A percentile compares a stretch with the other conserved stretches of the same genome.
Conservation (phyloP, 2,329 filamentous ascomycete species). For the Neoascochyta sp. region DNA sequence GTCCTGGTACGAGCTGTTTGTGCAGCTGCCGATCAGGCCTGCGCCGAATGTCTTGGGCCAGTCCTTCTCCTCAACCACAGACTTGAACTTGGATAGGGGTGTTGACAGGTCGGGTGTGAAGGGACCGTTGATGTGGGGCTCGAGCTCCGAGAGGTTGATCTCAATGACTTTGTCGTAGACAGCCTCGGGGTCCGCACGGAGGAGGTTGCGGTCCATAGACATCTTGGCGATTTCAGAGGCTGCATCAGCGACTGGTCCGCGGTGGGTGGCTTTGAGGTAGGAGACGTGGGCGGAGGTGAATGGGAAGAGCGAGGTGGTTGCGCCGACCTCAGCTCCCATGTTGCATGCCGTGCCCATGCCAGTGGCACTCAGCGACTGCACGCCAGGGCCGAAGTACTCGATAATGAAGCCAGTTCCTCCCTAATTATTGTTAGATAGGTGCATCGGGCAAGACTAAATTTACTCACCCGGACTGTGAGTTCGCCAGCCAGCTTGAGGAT, state of each 20-base stretch:
- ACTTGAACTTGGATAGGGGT: slow-evolving; percentile 83
- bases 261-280: slow-evolving; percentile 82
- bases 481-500: slow-evolving; percentile 86
- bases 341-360: slow-evolving; percentile 91
- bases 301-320: slow-evolving; percentile 93
- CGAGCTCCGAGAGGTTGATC: slow-evolving; percentile 83
- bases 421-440: slow-evolving; percentile 21
- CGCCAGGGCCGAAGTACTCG: slow-evolving; percentile 88
- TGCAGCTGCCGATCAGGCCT: slow-evolving; percentile 94
- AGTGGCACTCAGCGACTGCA: slow-evolving; percentile 83
- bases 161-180: slow-evolving; percentile 88
- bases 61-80: slow-evolving; percentile 74
- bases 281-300: slow-evolving; percentile 79
- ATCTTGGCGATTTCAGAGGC: slow-evolving; percentile 60
- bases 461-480: slow-evolving; percentile 69
- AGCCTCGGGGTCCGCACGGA: slow-evolving; percentile 74
- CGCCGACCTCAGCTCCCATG: slow-evolving; percentile 80
- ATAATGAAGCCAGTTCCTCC: slow-evolving; percentile 93
- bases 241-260: slow-evolving; percentile 64
- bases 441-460: not conserved
- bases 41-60: slow-evolving; percentile 93
- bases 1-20: slow-evolving; percentile 97
- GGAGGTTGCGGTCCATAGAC: slow-evolving; percentile 58
- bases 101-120: slow-evolving; percentile 95
- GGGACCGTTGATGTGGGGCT: slow-evolving; percentile 95